Percentiles rank a stretch among this genome's conserved stretches.
Evolutionary conservation across 1,139 yeast species (phyloP).

Genomic region (Debaryomyces singareniensis): DNA sequence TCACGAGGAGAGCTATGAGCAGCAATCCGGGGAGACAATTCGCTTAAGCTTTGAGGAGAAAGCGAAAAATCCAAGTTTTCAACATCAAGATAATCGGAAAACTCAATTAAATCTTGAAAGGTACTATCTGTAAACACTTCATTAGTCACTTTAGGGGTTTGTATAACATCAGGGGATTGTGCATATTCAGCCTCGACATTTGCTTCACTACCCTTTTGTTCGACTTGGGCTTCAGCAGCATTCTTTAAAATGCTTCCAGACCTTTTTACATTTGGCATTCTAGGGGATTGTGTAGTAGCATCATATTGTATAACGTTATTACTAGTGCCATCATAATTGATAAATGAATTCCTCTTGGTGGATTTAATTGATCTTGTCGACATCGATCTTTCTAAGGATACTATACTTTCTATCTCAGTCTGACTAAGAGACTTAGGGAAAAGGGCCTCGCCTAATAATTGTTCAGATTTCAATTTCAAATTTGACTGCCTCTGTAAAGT

Average conservation of each 20-base stretch:
- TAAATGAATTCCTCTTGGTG: constrained; percentile 36
- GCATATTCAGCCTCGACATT: not conserved
- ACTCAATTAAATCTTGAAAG: constrained; percentile 43
- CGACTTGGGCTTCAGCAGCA: constrained; percentile 1
- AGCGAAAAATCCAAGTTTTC: constrained; percentile 34
- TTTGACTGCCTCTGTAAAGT: constrained; percentile 4
- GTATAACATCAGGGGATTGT: not conserved
- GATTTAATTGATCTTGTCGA: constrained; percentile 47
- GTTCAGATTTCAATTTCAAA: constrained; percentile 7
- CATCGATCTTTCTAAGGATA: constrained; percentile 63
- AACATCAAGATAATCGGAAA: constrained; percentile 61
- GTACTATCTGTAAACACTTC: constrained; percentile 12
- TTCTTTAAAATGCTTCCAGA: constrained; percentile 48
- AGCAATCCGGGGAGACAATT: constrained; percentile 1
- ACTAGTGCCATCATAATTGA: constrained; percentile 44
- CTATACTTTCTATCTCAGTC: constrained; percentile 69
- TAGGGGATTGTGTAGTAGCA: constrained; percentile 14
- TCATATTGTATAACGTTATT: constrained; percentile 34
- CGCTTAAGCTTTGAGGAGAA: constrained; percentile 10
- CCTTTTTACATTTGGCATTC: constrained; percentile 12
- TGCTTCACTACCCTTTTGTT: too few relatives aligned
- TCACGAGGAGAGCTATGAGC: not conserved
- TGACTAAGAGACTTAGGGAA: constrained; percentile 65
- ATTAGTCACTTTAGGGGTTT: not conserved
- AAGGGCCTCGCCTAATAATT: constrained; percentile 52